Percentiles rank a stretch among this genome's conserved stretches.
Conservation (phyloP, 2,329 filamentous ascomycete genomes). For the Ophiostoma tasmaniense region DNA sequence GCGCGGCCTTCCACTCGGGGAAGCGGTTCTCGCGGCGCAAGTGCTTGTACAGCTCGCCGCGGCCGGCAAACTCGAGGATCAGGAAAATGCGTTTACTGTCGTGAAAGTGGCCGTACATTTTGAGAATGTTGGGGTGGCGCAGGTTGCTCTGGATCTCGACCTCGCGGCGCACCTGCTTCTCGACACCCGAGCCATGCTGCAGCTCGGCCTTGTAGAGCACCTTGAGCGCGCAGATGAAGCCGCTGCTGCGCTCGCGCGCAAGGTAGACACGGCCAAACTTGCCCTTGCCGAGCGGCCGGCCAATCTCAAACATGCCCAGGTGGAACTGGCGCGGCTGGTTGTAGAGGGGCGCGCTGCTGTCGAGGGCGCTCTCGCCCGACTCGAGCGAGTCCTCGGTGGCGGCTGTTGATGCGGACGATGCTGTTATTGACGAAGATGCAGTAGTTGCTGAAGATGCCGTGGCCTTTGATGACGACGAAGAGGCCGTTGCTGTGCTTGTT, state of each 20-base stretch:
- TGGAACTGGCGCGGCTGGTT: constrained; percentile 59
- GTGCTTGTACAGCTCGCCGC: constrained; percentile 83
- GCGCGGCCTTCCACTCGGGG: constrained; percentile 76
- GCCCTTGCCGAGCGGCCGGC: constrained; percentile 74
- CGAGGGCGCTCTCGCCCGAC: background rate
- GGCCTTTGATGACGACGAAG: constrained; percentile 10
- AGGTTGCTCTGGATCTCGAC: constrained; percentile 87
- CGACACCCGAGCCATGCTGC: constrained; percentile 64
- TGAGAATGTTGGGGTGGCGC: constrained; percentile 75
- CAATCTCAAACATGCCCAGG: constrained; percentile 90
- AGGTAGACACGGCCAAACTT: constrained; percentile 85
- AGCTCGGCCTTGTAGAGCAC: constrained; percentile 79
- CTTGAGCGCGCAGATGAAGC: constrained; percentile 80
- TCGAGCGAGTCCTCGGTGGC: background rate
- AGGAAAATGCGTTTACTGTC: constrained; percentile 81
- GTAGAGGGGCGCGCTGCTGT: constrained; percentile 7
- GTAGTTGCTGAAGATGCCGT: constrained; percentile 30
- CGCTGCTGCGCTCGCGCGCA: constrained; percentile 66
- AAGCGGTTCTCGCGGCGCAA: constrained; percentile 70
- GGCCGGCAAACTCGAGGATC: constrained; percentile 78
- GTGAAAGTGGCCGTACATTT: constrained; percentile 81
- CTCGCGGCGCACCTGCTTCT: constrained; percentile 80
- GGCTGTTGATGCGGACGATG: constrained; percentile 44
- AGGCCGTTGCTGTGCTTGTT: background rate
- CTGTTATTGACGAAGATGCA: constrained; percentile 26